Evolutionary conservation across 331 rosid species (phyloP).

Genomic region (Malus hybrid): DNA sequence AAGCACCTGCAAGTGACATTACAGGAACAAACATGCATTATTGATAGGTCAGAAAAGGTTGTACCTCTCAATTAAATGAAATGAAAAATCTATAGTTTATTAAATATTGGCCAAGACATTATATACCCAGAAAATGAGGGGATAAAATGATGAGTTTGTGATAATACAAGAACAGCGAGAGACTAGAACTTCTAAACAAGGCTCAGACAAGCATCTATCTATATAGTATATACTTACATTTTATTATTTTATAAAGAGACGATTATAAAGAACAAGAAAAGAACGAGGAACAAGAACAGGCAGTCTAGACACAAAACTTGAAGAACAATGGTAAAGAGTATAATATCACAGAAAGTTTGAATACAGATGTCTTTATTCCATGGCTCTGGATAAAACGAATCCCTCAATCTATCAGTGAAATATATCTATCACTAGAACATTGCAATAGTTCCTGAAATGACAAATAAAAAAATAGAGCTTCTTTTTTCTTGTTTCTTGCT

Average conservation of each 20-base stretch:
- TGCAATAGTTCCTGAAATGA: neutral
- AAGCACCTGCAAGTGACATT: conserved; percentile 59
- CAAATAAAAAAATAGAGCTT: neutral
- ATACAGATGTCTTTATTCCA: neutral
- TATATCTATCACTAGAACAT: neutral
- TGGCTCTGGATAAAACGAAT: neutral
- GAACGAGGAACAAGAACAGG: neutral
- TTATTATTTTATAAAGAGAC: neutral
- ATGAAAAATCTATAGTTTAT: neutral
- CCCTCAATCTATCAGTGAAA: neutral
- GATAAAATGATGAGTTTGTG: neutral
- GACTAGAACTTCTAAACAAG: neutral
- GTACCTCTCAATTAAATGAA: neutral
- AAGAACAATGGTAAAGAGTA: neutral
- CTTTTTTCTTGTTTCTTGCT: neutral
- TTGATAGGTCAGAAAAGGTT: neutral
- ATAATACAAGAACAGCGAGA: neutral
- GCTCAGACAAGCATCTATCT: neutral
- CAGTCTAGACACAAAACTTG: neutral
- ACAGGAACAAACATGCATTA: neutral
- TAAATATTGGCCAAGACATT: neutral
- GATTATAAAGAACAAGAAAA: neutral
- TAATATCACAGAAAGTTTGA: neutral
- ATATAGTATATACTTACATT: neutral
- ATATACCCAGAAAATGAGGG: neutral